Base-by-base conservation (phyloP, 2,329 filamentous ascomycete species). In the Clonostachys solani region DNA sequence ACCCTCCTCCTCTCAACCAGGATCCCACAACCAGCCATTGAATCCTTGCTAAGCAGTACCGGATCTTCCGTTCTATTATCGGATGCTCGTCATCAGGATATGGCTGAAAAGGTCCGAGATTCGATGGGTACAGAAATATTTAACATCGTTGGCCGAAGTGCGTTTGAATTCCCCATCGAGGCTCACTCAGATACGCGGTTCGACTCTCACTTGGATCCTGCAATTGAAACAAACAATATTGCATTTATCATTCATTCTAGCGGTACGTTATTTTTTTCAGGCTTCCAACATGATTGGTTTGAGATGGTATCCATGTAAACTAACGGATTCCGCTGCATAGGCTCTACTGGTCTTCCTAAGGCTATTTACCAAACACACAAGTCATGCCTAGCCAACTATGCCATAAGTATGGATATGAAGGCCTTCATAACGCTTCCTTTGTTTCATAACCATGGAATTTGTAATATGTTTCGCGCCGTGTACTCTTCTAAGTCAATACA, bases 291-390 rank as follows among this genome's bases (percentile, higher is more conserved):
- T 29, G 8, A 29, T 29, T 29, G 23, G 23, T 3, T 29, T 9
- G 23, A 10, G 8, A 10, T 29, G 23, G 9, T 2, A 29, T 29
- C 8, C 10, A 10, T 36, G 4, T 40, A 2, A 40, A 13, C 36
- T 18, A 38, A n/a, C 17, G 8, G 15, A n/a, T 8, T 42, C 17
- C 40, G 33, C 40, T 18, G 16, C 47, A 34, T 47, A 58, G 80
- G 81, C n/a, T 81, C 76, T 0, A 83, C 82, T 6, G 80, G 81
- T 1, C 66, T 83, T 6, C 81, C 81, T 0, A 84, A 84, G 52
- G 80, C 81, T 2, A 82, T 85, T 47, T 78, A 73, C 53, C 74
- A 81, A 49, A 77, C 73, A 1, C 78, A 85, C 43, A 60, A 61
- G 18, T 67, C 73, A 8, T 72, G 69, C 33, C 57, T 83, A 13